Percentiles rank a stretch among this genome's conserved stretches.
These are phyloP conservation scores for Rubroshorea leprosula DNA, from an alignment of 345 rosid species.

Conservation along the genomic window DNA sequence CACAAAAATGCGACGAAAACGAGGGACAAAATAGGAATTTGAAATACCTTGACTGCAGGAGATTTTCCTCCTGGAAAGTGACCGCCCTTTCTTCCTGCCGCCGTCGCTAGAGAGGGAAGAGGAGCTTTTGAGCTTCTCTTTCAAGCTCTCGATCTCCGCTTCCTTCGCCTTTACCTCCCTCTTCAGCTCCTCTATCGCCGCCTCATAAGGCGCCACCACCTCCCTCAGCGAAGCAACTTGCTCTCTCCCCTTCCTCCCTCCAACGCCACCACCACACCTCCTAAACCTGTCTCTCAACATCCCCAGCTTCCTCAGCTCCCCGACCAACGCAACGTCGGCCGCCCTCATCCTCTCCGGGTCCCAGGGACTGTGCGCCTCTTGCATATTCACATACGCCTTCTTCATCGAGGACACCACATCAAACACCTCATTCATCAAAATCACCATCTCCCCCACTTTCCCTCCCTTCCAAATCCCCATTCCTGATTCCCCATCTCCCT, in stretches of 20 bases:
- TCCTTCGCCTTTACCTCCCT: conserved; percentile 68
- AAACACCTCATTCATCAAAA: conserved; percentile 64
- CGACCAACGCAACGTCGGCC: conserved; percentile 79
- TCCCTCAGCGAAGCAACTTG: conserved; percentile 44
- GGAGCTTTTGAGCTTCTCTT: conserved; percentile 55
- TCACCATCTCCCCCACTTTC: conserved; percentile 42
- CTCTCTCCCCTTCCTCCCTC: conserved; percentile 24
- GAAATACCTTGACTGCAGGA: conserved; percentile 43
- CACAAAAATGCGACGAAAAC: background rate
- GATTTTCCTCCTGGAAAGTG: conserved; percentile 65
- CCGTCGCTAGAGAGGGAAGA: conserved; percentile 20
- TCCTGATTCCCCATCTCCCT: background rate
- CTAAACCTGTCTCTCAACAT: conserved; percentile 67
- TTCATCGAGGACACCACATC: conserved; percentile 63
- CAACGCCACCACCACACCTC: conserved; percentile 38
- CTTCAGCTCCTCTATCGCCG: conserved; percentile 76
- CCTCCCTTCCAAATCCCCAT: conserved; percentile 14
- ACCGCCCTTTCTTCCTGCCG: conserved; percentile 53
- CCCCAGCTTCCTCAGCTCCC: conserved; percentile 66
- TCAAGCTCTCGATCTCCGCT: conserved; percentile 64
- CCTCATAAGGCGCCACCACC: conserved; percentile 92
- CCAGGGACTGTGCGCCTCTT: conserved; percentile 97
- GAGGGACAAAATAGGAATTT: background rate
- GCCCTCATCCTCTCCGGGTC: conserved; percentile 83
- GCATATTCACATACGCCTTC: conserved; percentile 63